Base-by-base conservation (phyloP, 495 filamentous ascomycete species). In the Podospora didyma region DNA sequence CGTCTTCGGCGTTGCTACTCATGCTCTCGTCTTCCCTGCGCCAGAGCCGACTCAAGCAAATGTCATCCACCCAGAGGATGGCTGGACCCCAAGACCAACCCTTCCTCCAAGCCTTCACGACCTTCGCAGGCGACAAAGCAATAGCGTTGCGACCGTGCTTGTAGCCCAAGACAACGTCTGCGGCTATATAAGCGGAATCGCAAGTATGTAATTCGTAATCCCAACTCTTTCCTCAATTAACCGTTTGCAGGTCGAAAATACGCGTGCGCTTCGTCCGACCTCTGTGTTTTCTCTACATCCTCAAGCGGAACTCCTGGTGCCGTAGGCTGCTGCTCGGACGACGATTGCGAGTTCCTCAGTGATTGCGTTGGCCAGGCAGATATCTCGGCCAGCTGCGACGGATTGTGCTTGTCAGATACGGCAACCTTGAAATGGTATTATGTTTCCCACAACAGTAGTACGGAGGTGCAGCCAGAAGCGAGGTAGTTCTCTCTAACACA, bases 81-180 rank as follows among this genome's bases (percentile, higher is more conserved):
- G 59, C 9, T 41, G 50, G 53, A 58, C 49, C 9, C 69, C 70
- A 0, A 56, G 39, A 34, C 69, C 76, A 26, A 79, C 76, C 17
- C 10, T 63, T 11, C 62, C 63, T 1, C 73, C 74, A 7, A 57
- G 50, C 16, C n/a, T 66, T n/a, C 58, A 61, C 12, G 64, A 69
- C 24, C 50, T 73, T 16, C 59, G 63, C 16, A 69, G 61, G 50
- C 70, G 77, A 12, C 57, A 62, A 56, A 59, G 59, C 42, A 37
- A 7, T 22, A 57, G 54, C 23, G 63, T 49, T 7, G 54, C 66
- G 26, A 73, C 66, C 2, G 69, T 75, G 31, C 65, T 79, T 16
- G 52, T 75, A 41, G 76, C 70, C 14, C 73, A 75, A 7, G 77
- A 81, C 55, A 75, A 76, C 61, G 76, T 72, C 0, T 81, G 78